phyloP scores from a whole-genome alignment of 2,329 filamentous ascomycete species.

The Microascus cirrosus region DNA sequence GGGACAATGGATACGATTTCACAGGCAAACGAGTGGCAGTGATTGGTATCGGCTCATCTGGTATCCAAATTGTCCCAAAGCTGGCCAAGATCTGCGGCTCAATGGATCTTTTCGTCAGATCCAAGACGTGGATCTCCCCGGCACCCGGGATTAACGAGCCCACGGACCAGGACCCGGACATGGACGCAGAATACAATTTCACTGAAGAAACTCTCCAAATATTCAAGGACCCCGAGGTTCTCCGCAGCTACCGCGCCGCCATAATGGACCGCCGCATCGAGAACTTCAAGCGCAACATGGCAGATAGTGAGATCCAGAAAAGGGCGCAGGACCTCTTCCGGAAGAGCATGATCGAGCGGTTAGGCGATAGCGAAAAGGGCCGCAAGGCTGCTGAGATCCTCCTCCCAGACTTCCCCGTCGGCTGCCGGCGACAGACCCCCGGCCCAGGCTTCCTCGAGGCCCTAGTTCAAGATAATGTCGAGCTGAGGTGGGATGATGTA shows the following conservation, averaged over 20 bases:
- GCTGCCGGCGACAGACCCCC: constrained; percentile 54
- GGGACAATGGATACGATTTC: constrained; percentile 40
- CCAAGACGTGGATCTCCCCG: constrained; percentile 55
- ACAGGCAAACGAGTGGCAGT: constrained; percentile 40
- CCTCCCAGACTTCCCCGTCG: constrained; percentile 50
- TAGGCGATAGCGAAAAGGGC: constrained; percentile 5
- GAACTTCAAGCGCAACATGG: constrained; percentile 40
- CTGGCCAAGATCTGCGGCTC: constrained; percentile 34
- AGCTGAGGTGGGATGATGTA: constrained; percentile 46
- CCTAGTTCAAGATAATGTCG: constrained; percentile 47
- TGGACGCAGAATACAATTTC: constrained; percentile 26
- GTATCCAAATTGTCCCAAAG: constrained; percentile 44
- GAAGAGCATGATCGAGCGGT: constrained; percentile 2
- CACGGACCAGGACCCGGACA: constrained; percentile 19
- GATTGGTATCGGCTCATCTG: constrained; percentile 53
- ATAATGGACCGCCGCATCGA: constrained; percentile 42
- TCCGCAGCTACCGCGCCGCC: constrained; percentile 46
- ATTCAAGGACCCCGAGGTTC: constrained; percentile 39
- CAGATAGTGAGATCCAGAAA: constrained; percentile 43
- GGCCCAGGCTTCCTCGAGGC: constrained; percentile 59
- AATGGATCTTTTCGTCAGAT: constrained; percentile 54
- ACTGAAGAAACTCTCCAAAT: constrained; percentile 13
- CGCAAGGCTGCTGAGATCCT: constrained; percentile 29
- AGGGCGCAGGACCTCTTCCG: constrained; percentile 39
- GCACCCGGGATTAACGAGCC: constrained; percentile 47